A percentile compares a stretch with the other conserved stretches of the same genome.
Evolutionary conservation across 1,139 yeast species (phyloP).

Genomic region (Taiozyma sp.): DNA sequence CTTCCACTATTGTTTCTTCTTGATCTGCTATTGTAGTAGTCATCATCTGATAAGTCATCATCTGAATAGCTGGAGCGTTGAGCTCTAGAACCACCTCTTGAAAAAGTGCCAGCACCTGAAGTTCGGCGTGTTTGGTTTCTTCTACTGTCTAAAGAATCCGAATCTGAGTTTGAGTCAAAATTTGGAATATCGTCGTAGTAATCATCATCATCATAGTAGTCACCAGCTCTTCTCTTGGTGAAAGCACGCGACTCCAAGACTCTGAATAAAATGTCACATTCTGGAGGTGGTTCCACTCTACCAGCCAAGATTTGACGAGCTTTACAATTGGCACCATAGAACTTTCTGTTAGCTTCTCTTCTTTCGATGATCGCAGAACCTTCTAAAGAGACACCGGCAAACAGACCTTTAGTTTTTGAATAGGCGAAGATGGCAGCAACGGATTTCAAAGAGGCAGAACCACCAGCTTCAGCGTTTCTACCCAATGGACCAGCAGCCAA

Average conservation of each 20-base stretch:
- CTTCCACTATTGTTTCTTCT: constrained; percentile 28
- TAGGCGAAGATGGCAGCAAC: constrained; percentile 92
- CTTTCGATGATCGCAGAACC: constrained; percentile 95
- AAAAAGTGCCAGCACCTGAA: constrained; percentile 1
- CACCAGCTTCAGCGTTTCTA: constrained; percentile 97
- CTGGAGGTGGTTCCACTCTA: constrained; percentile 87
- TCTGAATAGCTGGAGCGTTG: constrained; percentile 11
- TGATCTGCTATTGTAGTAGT: constrained; percentile 30
- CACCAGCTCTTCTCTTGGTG: constrained; percentile 48
- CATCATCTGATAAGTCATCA: constrained; percentile 23
- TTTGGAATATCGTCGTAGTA: constrained; percentile 75
- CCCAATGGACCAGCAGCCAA: constrained; percentile 99
- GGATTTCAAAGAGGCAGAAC: constrained; percentile 82
- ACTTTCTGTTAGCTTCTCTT: constrained; percentile 93
- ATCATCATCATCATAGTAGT: constrained; percentile 37
- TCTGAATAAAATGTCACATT: constrained; percentile 85
- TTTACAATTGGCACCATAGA: constrained; percentile 83
- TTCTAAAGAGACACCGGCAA: constrained; percentile 96
- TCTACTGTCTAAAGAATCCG: constrained; percentile 31
- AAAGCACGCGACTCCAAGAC: constrained; percentile 85
- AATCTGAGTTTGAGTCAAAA: constrained; percentile 38
- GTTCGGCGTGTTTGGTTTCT: constrained; percentile 24
- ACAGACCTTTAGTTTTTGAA: constrained; percentile 93
- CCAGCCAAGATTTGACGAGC: constrained; percentile 83
- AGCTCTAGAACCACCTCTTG: constrained; percentile 13